phyloP scores from a whole-genome alignment of 2,329 filamentous ascomycete species.

The Dactylonectria estremocensis region DNA sequence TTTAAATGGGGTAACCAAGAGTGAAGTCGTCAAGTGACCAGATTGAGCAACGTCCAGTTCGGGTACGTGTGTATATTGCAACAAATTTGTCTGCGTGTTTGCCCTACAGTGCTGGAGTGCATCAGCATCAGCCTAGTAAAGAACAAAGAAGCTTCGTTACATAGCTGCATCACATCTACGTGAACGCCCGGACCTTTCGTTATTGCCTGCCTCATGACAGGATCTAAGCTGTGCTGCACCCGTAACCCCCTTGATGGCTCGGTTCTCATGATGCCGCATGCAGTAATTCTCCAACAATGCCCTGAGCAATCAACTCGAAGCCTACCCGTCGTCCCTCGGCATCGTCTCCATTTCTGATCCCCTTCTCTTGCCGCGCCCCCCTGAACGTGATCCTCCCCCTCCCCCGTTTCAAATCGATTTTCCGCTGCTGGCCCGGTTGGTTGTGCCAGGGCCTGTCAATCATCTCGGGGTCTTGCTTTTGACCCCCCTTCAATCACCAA shows the following conservation, averaged over 20 bases:
- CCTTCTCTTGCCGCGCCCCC: constrained; percentile 4
- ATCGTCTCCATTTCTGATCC: constrained; percentile 14
- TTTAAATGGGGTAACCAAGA: not conserved
- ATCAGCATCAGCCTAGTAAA: not conserved
- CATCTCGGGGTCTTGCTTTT: constrained; percentile 15
- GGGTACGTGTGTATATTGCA: constrained; percentile 1
- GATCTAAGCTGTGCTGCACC: not conserved
- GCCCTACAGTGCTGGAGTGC: not conserved
- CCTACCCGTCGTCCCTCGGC: constrained; percentile 12
- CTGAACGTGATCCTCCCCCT: not conserved
- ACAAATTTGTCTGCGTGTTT: not conserved
- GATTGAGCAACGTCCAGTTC: not conserved
- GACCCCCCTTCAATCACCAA: constrained; percentile 10
- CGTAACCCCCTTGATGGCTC: not conserved
- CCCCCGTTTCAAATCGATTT: constrained; percentile 27
- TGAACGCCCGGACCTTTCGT: constrained; percentile 1
- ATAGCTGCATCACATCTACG: not conserved
- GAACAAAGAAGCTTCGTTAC: constrained; percentile 1
- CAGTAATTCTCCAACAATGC: not conserved
- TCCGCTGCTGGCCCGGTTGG: constrained; percentile 20
- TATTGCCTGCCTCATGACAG: not conserved
- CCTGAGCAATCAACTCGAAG: constrained; percentile 19
- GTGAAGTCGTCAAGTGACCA: not conserved
- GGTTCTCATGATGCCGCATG: not conserved
- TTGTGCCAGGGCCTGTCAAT: constrained; percentile 1